Percentiles rank a stretch among this genome's conserved stretches.
Conservation (phyloP, 1,284 basidiomycete species). For the Phaffia rhodozyma region DNA sequence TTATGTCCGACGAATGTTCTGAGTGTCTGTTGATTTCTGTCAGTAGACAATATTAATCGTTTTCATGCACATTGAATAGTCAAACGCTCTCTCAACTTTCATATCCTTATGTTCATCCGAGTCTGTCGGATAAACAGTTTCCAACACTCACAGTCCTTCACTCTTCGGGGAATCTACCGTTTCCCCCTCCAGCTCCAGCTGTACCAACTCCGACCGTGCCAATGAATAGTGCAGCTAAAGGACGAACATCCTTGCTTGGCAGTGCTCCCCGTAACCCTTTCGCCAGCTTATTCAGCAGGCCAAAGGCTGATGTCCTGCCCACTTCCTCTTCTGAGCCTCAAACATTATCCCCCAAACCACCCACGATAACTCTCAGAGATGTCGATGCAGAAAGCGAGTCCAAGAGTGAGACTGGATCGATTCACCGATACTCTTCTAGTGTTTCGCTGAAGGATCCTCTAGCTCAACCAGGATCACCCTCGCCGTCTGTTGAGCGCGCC, state of each 20-base stretch:
- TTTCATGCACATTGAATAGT: conserved; percentile 35
- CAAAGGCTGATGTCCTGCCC: background rate
- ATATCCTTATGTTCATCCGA: conserved; percentile 23
- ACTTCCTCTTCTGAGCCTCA: conserved; percentile 40
- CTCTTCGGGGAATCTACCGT: conserved; percentile 46
- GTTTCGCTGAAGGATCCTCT: conserved; percentile 7
- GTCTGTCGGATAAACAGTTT: conserved; percentile 31
- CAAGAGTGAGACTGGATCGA: background rate
- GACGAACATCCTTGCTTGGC: too few relatives aligned
- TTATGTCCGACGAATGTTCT: too few relatives aligned
- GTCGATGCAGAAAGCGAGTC: background rate
- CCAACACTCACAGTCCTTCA: conserved; percentile 45
- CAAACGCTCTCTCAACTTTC: conserved; percentile 27
- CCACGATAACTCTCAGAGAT: background rate
- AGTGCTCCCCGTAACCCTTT: conserved; percentile 13
- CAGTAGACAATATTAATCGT: conserved; percentile 36
- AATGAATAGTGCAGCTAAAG: too few relatives aligned
- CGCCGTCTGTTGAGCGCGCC: conserved; percentile 45
- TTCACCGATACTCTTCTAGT: conserved; percentile 6
- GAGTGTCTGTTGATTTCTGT: conserved; percentile 21
- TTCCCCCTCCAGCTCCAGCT: conserved; percentile 47
- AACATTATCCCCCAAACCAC: background rate
- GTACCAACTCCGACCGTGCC: conserved; percentile 20
- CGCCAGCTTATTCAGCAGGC: conserved; percentile 15
- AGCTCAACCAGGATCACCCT: conserved; percentile 29